phyloP scores from a whole-genome alignment of 2,329 filamentous ascomycete species.

The Tolypocladium tundrense region DNA sequence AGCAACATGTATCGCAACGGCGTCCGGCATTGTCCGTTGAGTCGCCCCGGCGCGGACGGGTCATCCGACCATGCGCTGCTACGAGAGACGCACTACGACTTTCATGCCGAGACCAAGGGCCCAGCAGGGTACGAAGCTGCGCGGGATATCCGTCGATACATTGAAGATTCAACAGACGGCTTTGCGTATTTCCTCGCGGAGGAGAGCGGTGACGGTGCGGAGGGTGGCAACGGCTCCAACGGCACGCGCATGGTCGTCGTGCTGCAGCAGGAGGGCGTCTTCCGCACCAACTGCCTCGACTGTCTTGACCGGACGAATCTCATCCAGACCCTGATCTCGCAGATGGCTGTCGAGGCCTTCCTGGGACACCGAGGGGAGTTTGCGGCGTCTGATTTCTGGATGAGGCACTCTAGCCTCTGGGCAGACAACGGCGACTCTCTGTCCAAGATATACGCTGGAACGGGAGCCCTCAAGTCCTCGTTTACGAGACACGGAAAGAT shows the following conservation, averaged over 20 bases:
- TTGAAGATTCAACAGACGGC: constrained; percentile 68
- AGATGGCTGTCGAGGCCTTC: constrained; percentile 84
- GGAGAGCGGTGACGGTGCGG: constrained; percentile 47
- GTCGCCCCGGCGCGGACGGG: constrained; percentile 43
- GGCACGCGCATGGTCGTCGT: constrained; percentile 51
- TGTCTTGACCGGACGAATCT: constrained; percentile 93
- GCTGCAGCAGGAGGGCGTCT: constrained; percentile 88
- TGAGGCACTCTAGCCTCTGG: constrained; percentile 86
- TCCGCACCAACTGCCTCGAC: constrained; percentile 91
- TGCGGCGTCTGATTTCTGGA: constrained; percentile 76
- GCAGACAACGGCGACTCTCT: constrained; percentile 93
- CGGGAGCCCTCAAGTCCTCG: constrained; percentile 87
- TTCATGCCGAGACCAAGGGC: constrained; percentile 86
- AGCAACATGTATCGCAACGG: constrained; percentile 71
- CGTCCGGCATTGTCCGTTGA: constrained; percentile 63
- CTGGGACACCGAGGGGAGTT: constrained; percentile 60
- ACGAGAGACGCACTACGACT: constrained; percentile 82
- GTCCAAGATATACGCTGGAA: constrained; percentile 93
- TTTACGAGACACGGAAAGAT: constrained; percentile 94
- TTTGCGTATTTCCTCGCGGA: constrained; percentile 92
- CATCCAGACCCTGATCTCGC: constrained; percentile 90
- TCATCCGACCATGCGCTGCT: constrained; percentile 62
- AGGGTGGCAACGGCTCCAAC: constrained; percentile 24
- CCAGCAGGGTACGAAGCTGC: constrained; percentile 84
- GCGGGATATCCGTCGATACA: constrained; percentile 68